Evolutionary conservation across 2,329 filamentous ascomycete genomes (phyloP), one percentile per base, ranked within the genome.

Genomic region (Sporothrix pseudoabietina): DNA sequence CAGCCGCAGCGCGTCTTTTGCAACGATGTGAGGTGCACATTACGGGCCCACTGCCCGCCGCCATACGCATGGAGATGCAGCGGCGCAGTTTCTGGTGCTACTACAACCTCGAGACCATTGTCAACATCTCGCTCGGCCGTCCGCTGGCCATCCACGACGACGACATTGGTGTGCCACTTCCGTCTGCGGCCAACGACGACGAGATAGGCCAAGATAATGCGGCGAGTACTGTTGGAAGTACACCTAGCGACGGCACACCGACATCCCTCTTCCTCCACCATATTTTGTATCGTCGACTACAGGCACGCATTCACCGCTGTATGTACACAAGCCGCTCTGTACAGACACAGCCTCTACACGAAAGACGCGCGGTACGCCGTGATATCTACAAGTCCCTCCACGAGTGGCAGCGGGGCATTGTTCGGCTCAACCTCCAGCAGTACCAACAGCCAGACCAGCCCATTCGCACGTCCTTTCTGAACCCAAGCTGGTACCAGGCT

Each of bases 71-170:
- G 19, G 69, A 71, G 41, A 71, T 71, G 57, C 69, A 71, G 22
- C 69, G 69, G 12, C 69, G 69, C 41, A 49, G 55, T 9, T 71
- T 71, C 22, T 71, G 70, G 70, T 71, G 70, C 70, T 71, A 71
- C 44, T 71, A 71, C 59, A 71, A 71, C n/a, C 32, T 71, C 3
- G 70, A 66, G 57, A 71, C 70, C 4, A 71, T 71, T 14, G 70
- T 71, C 10, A 71, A 71, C 19, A 71, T 71, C 30, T 71, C 70
- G 5, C 47, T 71, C n/a, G 57, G 70, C 9, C 57, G 57, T 7
- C 70, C 70, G 10, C 35, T 71, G 19, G 41, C 70, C 10, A 71
- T 71, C 41, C 70, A 71, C 32, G 70, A 71, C n/a, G 70, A 71
- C 32, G 70, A 71, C 26, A 71, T 65, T 14, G 70, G 66, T 9